phyloP scores from a whole-genome alignment of 2,329 filamentous ascomycete genomes.

The Hypoxylon sp. region DNA sequence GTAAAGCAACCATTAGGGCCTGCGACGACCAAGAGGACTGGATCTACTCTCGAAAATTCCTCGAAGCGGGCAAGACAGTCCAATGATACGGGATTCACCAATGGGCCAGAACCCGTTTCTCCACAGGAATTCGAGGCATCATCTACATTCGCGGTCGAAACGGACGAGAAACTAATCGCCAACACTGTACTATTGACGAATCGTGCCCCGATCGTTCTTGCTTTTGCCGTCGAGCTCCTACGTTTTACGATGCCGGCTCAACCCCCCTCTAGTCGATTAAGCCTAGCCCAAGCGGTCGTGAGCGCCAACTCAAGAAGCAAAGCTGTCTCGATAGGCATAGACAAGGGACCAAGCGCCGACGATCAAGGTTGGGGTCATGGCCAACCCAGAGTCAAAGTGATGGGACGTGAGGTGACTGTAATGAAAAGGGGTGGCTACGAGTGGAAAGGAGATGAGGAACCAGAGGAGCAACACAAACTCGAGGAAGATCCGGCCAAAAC shows the following conservation, averaged over 20 bases:
- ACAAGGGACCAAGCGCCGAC: slow-evolving; percentile 69
- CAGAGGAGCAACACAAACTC: slow-evolving; percentile 29
- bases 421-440: slow-evolving; percentile 81
- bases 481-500: slow-evolving; percentile 13
- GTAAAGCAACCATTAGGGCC: slow-evolving; percentile 50
- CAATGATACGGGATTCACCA: slow-evolving; percentile 39
- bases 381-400: slow-evolving; percentile 74
- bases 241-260: slow-evolving; percentile 87
- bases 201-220: slow-evolving; percentile 80
- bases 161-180: slow-evolving; percentile 67
- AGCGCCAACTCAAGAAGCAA: slow-evolving; percentile 82
- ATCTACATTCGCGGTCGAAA: slow-evolving; percentile 64
- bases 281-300: slow-evolving; percentile 83
- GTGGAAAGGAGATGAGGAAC: slow-evolving; percentile 56
- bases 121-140: slow-evolving; percentile 69
- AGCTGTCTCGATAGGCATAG: slow-evolving; percentile 76
- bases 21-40: slow-evolving; percentile 45
- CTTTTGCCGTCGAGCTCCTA: slow-evolving; percentile 77
- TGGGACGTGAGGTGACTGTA: slow-evolving; percentile 77
- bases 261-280: slow-evolving; percentile 82
- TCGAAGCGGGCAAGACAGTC: slow-evolving; percentile 48
- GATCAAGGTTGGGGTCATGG: slow-evolving; percentile 77
- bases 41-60: slow-evolving; percentile 35
- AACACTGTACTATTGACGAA: slow-evolving; percentile 73
- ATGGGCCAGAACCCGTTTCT: slow-evolving; percentile 48